Percentiles rank a stretch among this genome's conserved stretches.
These are phyloP conservation scores for Penicillium palitans DNA, from an alignment of 2,329 filamentous ascomycete genomes.

Conservation along the genomic window DNA sequence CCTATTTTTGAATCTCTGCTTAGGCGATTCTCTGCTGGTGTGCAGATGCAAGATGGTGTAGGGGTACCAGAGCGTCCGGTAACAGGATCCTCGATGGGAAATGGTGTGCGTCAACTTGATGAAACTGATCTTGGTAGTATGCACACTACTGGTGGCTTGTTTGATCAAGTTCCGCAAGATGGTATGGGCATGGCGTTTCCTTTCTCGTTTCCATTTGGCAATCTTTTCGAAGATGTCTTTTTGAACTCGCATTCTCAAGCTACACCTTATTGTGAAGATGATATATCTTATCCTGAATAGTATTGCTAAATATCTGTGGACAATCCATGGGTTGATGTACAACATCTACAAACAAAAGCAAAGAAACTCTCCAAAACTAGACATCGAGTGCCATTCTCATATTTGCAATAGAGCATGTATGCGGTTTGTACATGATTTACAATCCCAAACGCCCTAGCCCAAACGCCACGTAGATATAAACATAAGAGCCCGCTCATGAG, in stretches of 20 bases:
- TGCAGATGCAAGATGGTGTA: background rate
- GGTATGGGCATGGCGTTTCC: slow-evolving; percentile 6
- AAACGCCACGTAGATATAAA: slow-evolving; percentile 5
- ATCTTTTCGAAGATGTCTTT: slow-evolving; percentile 17
- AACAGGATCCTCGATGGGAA: background rate
- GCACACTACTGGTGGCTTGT: background rate
- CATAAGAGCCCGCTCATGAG: background rate
- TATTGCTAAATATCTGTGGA: background rate
- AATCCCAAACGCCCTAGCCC: slow-evolving; percentile 4
- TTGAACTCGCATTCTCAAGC: slow-evolving; percentile 5
- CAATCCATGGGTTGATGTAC: too few relatives aligned
- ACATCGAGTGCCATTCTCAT: slow-evolving; percentile 1
- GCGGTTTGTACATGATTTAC: slow-evolving; percentile 10
- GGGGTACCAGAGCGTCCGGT: background rate
- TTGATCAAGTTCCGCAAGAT: slow-evolving; percentile 14
- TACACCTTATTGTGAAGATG: background rate
- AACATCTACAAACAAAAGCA: background rate
- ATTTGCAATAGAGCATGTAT: slow-evolving; percentile 10
- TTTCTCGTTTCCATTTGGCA: slow-evolving; percentile 16
- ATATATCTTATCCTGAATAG: background rate
- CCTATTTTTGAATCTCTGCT: slow-evolving; percentile 17
- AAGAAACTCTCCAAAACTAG: background rate
- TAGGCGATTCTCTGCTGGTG: background rate
- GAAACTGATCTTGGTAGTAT: background rate
- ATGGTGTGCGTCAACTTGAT: background rate